Base-by-base conservation (phyloP, 805 yeast species). In the Lachancea mirantina region DNA sequence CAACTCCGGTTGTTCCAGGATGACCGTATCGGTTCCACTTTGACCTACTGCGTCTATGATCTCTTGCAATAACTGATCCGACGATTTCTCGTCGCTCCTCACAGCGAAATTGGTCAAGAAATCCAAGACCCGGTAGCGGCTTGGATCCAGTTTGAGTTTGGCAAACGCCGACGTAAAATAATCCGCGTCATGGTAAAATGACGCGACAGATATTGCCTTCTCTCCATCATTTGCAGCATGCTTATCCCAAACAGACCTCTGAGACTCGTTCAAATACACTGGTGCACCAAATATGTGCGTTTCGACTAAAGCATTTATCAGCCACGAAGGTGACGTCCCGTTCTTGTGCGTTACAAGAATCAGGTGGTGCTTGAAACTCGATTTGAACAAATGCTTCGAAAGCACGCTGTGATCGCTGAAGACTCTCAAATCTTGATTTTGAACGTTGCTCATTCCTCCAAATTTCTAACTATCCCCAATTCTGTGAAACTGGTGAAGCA, bases 11-110 rank as follows among this genome's bases (percentile, higher is more conserved):
- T 50, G 55, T 25, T 58, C 61, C 18, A 58, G 23, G 1, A 58
- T 25, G 11, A 57, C 35, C 6, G 45, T 38, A 2, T 47, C 38
- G 2, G 36, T 26, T 2, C 33, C 16, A 17, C 40, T 39, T 45
- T 76, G 75, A 29, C 60, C 53, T 0, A 85, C 73, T 2, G 76
- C 66, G 3, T 71, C 61, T 29, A 85, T 65, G 46, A 79, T 61
- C 39, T 82, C 82, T 28, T 84, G 62, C 44, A 84, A 60, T 48
- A 78, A 84, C 42, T 77, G 76, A 50, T 80, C 89, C 56, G 80
- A 83, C 52, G 85, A 82, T 57, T 84, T 84, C 8, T 34, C 43
- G 16, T 34, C 36, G 50, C 83, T 32, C 26, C 47, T 50, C 4
- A 41, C 43, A 40, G 72, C 70, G 30, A 74, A 59, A 31, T 65